Base-by-base conservation (phyloP, 2,329 filamentous ascomycete species). In the Truncatella angustata region DNA sequence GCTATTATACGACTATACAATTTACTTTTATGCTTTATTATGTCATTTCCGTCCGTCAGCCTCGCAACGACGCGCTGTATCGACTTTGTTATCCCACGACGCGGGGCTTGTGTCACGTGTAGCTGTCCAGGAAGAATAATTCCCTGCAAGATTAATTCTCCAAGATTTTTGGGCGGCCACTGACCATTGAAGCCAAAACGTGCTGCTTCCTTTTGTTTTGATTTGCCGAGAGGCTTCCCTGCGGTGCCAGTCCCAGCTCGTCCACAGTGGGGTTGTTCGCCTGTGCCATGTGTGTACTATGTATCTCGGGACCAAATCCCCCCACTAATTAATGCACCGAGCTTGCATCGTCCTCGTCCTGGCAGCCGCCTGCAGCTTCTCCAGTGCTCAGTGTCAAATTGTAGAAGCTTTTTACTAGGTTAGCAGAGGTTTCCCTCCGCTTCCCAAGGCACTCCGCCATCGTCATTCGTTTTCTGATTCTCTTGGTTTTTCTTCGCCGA, bases 371-470 rank as follows among this genome's bases (percentile, higher is more conserved):
- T 9, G 24, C 28, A 11, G 43, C 43, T 3, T 23, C 43, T 43
- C 12, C 39, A 10, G 20, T 43, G 39, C 20, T 21, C 20, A 21
- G 18, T 21, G 16, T 23, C 26, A 12, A 12, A 49, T 21, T 46
- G 12, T 26, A 23, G 46, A 39, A 49, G 46, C 46, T 49, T 49
- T 39, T 36, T 24, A 49, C 46, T 49, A 49, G 30, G n/a, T n/a
- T n/a, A 32, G 20, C 20, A 47, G 30, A 34, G 24, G 46, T 49
- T 39, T 49, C 46, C 30, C 35, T 37, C 20, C 12, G 18, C 11
- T 16, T 18, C 18, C 37, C 12, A 28, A 18, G 9, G 24, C 24
- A 18, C 21, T 24, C 46, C 20, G 46, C 32, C 23, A 23, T 37
- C 34, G 18, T 39, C 46, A 37, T 49, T 39, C 46, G 32, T 39